These are phyloP conservation scores for Malus hybrid DNA, from an alignment of 331 rosid genomes.

Conservation along the genomic window DNA sequence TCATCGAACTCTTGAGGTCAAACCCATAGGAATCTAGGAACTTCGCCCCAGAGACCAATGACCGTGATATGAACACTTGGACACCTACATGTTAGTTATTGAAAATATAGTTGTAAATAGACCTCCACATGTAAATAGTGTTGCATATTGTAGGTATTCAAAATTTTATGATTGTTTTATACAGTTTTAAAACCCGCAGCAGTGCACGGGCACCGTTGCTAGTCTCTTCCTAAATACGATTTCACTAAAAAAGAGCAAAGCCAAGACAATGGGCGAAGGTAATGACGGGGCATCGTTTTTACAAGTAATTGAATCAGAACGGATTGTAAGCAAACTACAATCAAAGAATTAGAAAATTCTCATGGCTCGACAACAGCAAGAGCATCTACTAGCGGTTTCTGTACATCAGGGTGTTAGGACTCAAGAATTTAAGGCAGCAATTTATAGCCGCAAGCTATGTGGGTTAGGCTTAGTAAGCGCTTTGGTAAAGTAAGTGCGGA, in stretches of 20 bases:
- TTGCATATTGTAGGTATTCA: too few species aligned
- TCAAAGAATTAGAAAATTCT: conserved; percentile 35
- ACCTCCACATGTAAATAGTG: too few species aligned
- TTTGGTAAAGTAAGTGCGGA: conserved; percentile 66
- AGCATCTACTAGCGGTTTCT: conserved; percentile 45
- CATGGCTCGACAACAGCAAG: conserved; percentile 32
- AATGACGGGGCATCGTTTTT: conserved; percentile 26
- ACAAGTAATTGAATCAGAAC: conserved; percentile 19
- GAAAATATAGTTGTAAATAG: too few species aligned
- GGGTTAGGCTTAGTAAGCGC: conserved; percentile 69
- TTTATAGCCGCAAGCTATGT: conserved; percentile 50
- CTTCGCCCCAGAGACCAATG: too few species aligned
- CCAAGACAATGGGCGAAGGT: conserved; percentile 22
- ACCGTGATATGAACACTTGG: too few species aligned
- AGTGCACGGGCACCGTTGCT: accelerated
- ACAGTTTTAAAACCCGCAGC: too few species aligned
- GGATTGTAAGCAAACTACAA: conserved; percentile 35
- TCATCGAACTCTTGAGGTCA: too few species aligned
- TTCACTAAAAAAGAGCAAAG: not conserved
- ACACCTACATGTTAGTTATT: too few species aligned
- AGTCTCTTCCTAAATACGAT: not conserved
- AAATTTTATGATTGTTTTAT: too few species aligned
- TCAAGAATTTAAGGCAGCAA: conserved; percentile 35
- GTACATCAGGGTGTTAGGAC: conserved; percentile 75
- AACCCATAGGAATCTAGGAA: too few species aligned